Percentiles rank a stretch among this genome's conserved stretches.
These are phyloP conservation scores for Coniochaeta sp. DNA, from an alignment of 2,329 filamentous ascomycete species.

Conservation along the genomic window DNA sequence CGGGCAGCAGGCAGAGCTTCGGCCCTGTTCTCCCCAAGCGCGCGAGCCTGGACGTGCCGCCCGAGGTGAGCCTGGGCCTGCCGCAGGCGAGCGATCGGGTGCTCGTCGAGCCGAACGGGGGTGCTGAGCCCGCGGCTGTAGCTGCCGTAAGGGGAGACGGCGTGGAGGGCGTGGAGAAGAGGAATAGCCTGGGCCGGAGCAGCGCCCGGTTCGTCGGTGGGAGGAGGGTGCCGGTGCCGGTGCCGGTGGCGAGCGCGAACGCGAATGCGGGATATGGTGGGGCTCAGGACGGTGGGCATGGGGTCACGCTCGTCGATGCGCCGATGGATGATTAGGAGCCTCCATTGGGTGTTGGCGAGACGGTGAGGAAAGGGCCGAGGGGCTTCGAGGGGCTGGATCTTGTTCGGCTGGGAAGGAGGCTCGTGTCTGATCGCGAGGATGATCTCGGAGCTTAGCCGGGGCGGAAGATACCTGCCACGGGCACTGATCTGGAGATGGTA, in stretches of 20 bases:
- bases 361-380: not conserved
- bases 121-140: slow-evolving; percentile 20
- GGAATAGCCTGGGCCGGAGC: slow-evolving; percentile 55
- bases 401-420: not conserved
- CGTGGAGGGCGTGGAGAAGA: slow-evolving; percentile 46
- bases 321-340: slow-evolving; percentile 64
- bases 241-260: not conserved
- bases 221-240: not conserved
- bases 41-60: slow-evolving; percentile 76
- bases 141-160: slow-evolving; percentile 14
- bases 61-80: slow-evolving; percentile 39
- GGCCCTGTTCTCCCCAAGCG: slow-evolving; percentile 49
- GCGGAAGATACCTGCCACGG: too few relatives aligned
- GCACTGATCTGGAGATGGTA: too few relatives aligned
- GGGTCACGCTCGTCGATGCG: slow-evolving; percentile 65
- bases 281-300: slow-evolving; percentile 22
- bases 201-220: slow-evolving; percentile 44
- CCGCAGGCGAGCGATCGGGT: slow-evolving; percentile 12
- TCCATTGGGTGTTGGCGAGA: not conserved
- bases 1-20: slow-evolving; percentile 40
- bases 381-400: not conserved
- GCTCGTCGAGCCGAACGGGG: slow-evolving; percentile 30
- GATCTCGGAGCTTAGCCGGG: too few relatives aligned
- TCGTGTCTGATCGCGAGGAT: not conserved
- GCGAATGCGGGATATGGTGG: not conserved